Evolutionary conservation across 2,329 filamentous ascomycete genomes (phyloP).

Genomic region (Rugonectria rugulosa): DNA sequence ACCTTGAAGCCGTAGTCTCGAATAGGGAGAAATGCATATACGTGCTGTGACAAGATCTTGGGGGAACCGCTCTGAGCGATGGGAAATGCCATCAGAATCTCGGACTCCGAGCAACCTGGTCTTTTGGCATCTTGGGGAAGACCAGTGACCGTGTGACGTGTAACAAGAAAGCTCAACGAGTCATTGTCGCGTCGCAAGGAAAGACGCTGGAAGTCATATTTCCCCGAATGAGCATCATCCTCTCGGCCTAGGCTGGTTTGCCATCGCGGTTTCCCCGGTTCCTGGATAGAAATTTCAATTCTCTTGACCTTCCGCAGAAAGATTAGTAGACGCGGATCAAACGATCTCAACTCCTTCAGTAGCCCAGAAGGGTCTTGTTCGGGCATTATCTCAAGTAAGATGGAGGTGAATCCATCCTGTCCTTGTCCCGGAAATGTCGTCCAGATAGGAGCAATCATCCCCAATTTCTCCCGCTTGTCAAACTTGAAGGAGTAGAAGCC

Average conservation of each 20-base stretch:
- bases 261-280: no score
- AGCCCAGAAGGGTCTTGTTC: not conserved
- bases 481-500: constrained; percentile 33
- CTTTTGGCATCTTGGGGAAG: not conserved
- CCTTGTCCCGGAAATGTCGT: constrained; percentile 43
- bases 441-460: constrained; percentile 36
- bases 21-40: not conserved
- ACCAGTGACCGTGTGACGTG: not conserved
- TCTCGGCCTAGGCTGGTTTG: no score
- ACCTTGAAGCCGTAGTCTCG: constrained; percentile 2
- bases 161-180: not conserved
- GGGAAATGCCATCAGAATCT: not conserved
- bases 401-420: not conserved
- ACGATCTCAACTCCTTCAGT: not conserved
- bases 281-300: not conserved
- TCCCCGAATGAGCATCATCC: no score
- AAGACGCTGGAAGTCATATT: no score
- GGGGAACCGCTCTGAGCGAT: not conserved
- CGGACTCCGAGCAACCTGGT: not conserved
- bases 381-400: not conserved
- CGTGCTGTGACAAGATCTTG: not conserved
- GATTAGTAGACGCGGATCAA: not conserved
- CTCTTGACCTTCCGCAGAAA: not conserved
- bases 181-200: no score
- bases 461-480: constrained; percentile 37